Base-by-base conservation (phyloP, 2,329 filamentous ascomycete species). In the Chrysoporthe puriensis region DNA sequence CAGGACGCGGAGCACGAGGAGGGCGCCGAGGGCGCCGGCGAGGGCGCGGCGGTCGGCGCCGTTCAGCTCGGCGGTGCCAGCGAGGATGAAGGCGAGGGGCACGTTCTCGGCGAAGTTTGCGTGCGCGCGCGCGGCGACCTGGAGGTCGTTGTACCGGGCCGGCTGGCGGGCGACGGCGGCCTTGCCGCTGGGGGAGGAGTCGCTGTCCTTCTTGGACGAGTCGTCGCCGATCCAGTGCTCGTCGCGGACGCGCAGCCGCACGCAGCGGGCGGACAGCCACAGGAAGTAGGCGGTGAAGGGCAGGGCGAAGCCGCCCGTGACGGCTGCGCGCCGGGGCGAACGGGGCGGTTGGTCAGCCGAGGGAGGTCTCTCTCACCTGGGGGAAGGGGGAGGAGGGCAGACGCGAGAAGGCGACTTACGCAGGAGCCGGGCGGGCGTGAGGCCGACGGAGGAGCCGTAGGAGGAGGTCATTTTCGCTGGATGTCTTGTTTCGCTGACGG, bases 21-120 rank as follows among this genome's bases (percentile, higher is more conserved):
- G 70, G 6, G 68, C 70, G 58, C 70, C 69, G 59, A 77, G 68
- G 34, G 70, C 70, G n/a, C 66, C 58, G 9, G 73, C 72, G 18
- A 77, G 68, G 16, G 63, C 59, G 59, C 68, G 72, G 50, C 72
- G 73, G 69, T 72, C 73, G 16, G 71, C 76, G 56, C 76, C 76
- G 66, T 78, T 78, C 44, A 78, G 71, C 71, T 77, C 76, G 50
- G 72, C 76, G 21, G 74, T 66, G 21, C 74, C 74, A 34, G 76
- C 75, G 26, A 78, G 70, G 18, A 69, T 65, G 46, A 78, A 69
- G n/a, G 72, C 76, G 2, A 76, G 68, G 11, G 75, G 76, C 43
- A 77, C 76, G 66, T 77, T 74, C 73, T 78, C 75, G 66, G 70
- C 65, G 66, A 76, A 78, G 65, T 77, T 77, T 59, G 70, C 66